Conservation (phyloP, 257 asterid genomes). For the Nemophila menziesii region DNA sequence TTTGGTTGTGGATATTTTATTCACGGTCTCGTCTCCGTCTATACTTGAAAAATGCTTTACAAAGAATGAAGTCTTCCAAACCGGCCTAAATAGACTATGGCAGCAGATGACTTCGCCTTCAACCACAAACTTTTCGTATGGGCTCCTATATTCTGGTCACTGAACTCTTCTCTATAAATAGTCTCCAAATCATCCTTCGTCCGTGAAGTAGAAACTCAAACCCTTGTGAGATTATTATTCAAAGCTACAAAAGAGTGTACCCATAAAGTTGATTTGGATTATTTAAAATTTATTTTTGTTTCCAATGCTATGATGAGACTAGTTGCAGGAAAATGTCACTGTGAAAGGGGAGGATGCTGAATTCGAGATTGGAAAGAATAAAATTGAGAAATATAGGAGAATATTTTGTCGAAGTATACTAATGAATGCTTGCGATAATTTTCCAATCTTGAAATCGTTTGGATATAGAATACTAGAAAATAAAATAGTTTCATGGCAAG, state of each 20-base stretch:
- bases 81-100: constrained; percentile 31
- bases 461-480: constrained; percentile 45
- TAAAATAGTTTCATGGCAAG: constrained; percentile 9
- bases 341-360: constrained; percentile 28
- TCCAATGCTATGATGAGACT: constrained; percentile 28
- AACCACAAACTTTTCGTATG: constrained; percentile 16
- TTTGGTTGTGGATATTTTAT: constrained; percentile 27
- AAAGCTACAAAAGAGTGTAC: background rate
- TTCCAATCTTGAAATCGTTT: constrained; percentile 44
- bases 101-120: constrained; percentile 24
- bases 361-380: constrained; percentile 18
- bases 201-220: too few relatives aligned
- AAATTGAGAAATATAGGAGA: constrained; percentile 16
- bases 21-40: constrained; percentile 38
- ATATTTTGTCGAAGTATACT: constrained; percentile 9
- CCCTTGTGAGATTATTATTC: constrained; percentile 13
- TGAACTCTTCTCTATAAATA: constrained; percentile 29
- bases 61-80: constrained; percentile 43
- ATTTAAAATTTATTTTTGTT: constrained; percentile 14
- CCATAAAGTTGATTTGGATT: constrained; percentile 23
- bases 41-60: constrained; percentile 48
- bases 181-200: constrained; percentile 26
- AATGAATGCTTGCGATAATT: constrained; percentile 32
- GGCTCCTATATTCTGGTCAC: constrained; percentile 20
- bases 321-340: constrained; percentile 22